Conservation (phyloP, 371 early-diverging fungal genomes). For the Mortierella sp. region DNA sequence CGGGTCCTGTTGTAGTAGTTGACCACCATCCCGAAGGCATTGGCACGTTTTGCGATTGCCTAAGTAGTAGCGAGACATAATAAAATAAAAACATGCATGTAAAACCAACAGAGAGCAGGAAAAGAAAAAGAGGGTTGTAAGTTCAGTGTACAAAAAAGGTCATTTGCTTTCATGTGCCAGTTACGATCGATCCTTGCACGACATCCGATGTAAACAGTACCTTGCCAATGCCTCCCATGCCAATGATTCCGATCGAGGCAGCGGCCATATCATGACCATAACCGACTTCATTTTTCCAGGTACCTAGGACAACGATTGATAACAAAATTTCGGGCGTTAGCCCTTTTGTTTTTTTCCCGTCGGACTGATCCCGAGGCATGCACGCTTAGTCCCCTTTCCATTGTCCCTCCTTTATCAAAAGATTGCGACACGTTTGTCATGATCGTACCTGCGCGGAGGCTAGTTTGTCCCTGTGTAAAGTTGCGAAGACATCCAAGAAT, state of each 20-base stretch:
- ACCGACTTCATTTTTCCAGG: slow-evolving; percentile 60
- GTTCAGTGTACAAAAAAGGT: not conserved
- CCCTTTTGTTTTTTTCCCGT: not conserved
- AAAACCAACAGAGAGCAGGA: not conserved
- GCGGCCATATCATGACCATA: slow-evolving; percentile 66
- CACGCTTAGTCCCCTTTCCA: not conserved
- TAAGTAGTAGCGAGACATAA: slow-evolving; percentile 12
- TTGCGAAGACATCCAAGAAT: slow-evolving; percentile 67
- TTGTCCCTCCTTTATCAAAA: not conserved
- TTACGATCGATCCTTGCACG: not conserved
- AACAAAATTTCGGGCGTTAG: not conserved
- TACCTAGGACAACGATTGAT: slow-evolving; percentile 34
- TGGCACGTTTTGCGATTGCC: slow-evolving; percentile 70
- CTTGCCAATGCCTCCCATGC: slow-evolving; percentile 72
- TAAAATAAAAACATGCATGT: not conserved
- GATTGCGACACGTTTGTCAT: not conserved
- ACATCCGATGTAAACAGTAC: slow-evolving; percentile 11
- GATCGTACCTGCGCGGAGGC: slow-evolving; percentile 62
- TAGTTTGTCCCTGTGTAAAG: slow-evolving; percentile 57
- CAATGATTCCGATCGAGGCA: slow-evolving; percentile 68
- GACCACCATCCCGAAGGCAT: slow-evolving; percentile 71
- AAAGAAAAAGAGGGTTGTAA: not conserved
- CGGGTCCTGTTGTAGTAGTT: slow-evolving; percentile 69
- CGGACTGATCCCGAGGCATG: not conserved
- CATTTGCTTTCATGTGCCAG: slow-evolving; percentile 3